Conservation (phyloP, 371 early-diverging fungal genomes). For the Syncephalastrum racemosum region DNA sequence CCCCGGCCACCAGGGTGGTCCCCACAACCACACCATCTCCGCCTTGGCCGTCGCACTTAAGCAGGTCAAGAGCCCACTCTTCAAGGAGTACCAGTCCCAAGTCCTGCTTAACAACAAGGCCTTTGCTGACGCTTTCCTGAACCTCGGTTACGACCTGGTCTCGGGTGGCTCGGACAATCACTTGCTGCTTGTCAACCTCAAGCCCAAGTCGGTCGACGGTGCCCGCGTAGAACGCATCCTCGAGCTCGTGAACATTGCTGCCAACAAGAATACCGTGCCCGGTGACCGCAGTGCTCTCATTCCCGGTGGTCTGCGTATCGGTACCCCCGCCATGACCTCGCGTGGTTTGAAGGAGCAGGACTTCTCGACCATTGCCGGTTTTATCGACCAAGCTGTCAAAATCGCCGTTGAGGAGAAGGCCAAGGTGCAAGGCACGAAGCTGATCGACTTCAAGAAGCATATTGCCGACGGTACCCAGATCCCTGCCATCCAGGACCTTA, state of each 20-base stretch:
- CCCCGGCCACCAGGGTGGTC: conserved; percentile 99
- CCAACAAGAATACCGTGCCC: conserved; percentile 99
- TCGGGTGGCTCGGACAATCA: conserved; percentile 97
- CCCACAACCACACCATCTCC: conserved; percentile 99
- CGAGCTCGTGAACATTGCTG: conserved; percentile 93
- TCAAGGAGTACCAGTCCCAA: conserved; percentile 89
- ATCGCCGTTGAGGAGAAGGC: conserved; percentile 65
- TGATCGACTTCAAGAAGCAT: conserved; percentile 72
- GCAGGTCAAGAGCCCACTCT: conserved; percentile 82
- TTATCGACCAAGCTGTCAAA: conserved; percentile 82
- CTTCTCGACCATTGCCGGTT: conserved; percentile 81
- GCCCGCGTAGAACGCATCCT: conserved; percentile 93
- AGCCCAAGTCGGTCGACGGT: conserved; percentile 85
- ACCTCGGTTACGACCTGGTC: conserved; percentile 82
- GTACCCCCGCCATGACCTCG: conserved; percentile 97
- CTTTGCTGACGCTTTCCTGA: conserved; percentile 78
- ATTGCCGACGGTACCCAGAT: conserved; percentile 53
- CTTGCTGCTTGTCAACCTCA: conserved; percentile 85
- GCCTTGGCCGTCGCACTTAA: conserved; percentile 97
- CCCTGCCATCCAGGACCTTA: conserved; percentile 55
- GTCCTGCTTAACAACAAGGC: conserved; percentile 88
- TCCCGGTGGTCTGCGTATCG: conserved; percentile 94
- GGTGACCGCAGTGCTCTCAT: conserved; percentile 94
- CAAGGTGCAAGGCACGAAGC: conserved; percentile 58
- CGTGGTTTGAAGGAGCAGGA: conserved; percentile 90